Evolutionary conservation across 495 filamentous ascomycete genomes (phyloP), one percentile per base, ranked within the genome.

Genomic region (Ramalina peruviana): DNA sequence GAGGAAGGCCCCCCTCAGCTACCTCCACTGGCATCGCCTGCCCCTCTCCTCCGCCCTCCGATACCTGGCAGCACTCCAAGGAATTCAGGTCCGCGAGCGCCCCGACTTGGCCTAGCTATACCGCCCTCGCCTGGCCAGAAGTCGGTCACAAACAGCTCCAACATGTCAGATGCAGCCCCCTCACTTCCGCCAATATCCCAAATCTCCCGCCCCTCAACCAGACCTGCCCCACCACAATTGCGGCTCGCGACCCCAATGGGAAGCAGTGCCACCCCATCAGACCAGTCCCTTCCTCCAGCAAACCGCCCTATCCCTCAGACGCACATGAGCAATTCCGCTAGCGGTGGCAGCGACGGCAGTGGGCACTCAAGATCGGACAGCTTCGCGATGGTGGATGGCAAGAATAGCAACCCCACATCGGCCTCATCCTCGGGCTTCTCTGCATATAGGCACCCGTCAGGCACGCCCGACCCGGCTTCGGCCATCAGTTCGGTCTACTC

Each of bases 201-300:
- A 53, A 59, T 62, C 20, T 61, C 63, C 36, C 66, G 65, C 23
- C 61, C 64, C 7, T 58, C 65, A 19, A 58, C 57, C 16, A 74
- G 80, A 36, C 79, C 82, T 16, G 60, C 76, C 10, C 78, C 76
- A 16, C 88, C 88, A 15, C 74, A 78, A 44, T 74, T 95, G 16
- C 81, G 83, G 55, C 72, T 95, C 25, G 84, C 85, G 6, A 94
- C 88, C 12, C 88, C 88, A 13, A 85, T 84, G 81, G 85, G 86
- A 38, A 85, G 76, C 66, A 78, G 71, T 53, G 67, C 73, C 49
- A 76, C 78, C 33, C 81, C 85, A 6, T 78, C 83, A 52, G 77
- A 72, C 75, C 52, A 75, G 72, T 54, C 64, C 55, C 46, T 60
- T 60, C 55, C 61, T 58, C 50, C 65, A 56, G 67, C 73, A 58